A percentile compares a stretch with the other conserved stretches of the same genome.
Evolutionary conservation across 495 filamentous ascomycete species (phyloP).

Genomic region (Lophium mytilinum): DNA sequence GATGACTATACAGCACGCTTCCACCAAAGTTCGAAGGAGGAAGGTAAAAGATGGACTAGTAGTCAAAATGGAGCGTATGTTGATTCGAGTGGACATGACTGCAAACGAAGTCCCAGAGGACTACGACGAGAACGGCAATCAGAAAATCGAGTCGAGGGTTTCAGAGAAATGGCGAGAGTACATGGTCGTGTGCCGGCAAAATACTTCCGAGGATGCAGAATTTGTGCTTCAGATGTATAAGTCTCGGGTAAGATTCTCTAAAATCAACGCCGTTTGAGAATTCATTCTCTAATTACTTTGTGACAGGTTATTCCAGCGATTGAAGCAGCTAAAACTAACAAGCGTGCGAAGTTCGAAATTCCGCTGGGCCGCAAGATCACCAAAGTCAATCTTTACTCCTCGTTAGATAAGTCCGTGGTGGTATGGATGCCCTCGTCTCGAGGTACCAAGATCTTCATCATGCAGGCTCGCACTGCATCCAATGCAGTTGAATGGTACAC

Average conservation of each 20-base stretch:
- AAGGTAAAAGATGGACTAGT: constrained; percentile 52
- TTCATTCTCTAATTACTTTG: not conserved
- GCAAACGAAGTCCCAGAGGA: constrained; percentile 49
- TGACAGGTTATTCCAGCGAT: constrained; percentile 51
- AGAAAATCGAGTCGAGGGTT: constrained; percentile 51
- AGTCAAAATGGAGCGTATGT: constrained; percentile 68
- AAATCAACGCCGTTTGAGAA: not conserved
- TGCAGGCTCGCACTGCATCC: constrained; percentile 57
- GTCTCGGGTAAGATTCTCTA: constrained; percentile 39
- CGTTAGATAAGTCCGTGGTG: constrained; percentile 64
- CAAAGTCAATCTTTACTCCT: constrained; percentile 60
- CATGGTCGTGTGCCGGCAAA: constrained; percentile 60
- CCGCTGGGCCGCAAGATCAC: constrained; percentile 45
- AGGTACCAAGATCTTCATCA: constrained; percentile 58
- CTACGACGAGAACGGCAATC: constrained; percentile 59
- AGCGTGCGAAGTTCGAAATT: constrained; percentile 50
- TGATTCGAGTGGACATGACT: constrained; percentile 57
- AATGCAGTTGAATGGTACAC: constrained; percentile 70
- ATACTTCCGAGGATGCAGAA: constrained; percentile 44
- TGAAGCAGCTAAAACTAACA: constrained; percentile 43
- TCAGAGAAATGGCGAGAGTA: constrained; percentile 66
- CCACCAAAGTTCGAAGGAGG: constrained; percentile 18
- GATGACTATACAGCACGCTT: constrained; percentile 22
- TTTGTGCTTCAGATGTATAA: constrained; percentile 63
- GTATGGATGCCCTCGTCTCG: constrained; percentile 51